Evolutionary conservation across 495 filamentous ascomycete genomes (phyloP).

Genomic region (Hamigera avellanea): DNA sequence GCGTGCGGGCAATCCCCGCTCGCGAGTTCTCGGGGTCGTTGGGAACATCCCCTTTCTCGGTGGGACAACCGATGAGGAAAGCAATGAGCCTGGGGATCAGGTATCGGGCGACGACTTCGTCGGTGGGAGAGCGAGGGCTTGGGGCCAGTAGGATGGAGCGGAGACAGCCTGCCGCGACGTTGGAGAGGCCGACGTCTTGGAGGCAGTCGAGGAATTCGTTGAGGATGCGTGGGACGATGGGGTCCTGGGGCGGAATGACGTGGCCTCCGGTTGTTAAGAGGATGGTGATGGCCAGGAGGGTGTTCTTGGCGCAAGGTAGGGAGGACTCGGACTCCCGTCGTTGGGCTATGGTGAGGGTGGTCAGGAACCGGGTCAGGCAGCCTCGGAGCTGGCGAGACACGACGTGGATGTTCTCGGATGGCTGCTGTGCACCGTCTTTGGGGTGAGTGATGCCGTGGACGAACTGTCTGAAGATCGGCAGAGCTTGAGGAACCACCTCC

Average conservation of each 20-base stretch:
- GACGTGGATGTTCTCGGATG: conserved; percentile 18
- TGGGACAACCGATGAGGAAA: conserved; percentile 56
- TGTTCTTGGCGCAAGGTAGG: conserved; percentile 84
- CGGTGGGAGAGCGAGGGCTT: conserved; percentile 48
- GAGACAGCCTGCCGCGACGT: conserved; percentile 78
- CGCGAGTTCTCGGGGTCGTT: conserved; percentile 67
- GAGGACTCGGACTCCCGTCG: conserved; percentile 71
- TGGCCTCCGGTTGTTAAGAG: conserved; percentile 71
- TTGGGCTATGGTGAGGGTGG: conserved; percentile 72
- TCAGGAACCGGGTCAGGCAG: conserved; percentile 66
- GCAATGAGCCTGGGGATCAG: conserved; percentile 65
- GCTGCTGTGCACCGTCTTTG: conserved; percentile 18
- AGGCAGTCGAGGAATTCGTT: conserved; percentile 76
- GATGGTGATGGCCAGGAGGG: conserved; percentile 76
- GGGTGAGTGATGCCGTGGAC: conserved; percentile 55
- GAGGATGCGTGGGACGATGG: conserved; percentile 54
- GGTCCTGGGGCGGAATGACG: conserved; percentile 59
- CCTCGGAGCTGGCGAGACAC: conserved; percentile 50
- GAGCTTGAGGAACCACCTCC: conserved; percentile 76
- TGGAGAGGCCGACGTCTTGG: conserved; percentile 64
- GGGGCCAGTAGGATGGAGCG: conserved; percentile 70
- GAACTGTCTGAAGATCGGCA: conserved; percentile 89
- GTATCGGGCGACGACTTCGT: conserved; percentile 61
- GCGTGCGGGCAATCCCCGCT: conserved; percentile 54
- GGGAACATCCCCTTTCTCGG: conserved; percentile 36